These are phyloP conservation scores for Nitzschia inconspicua DNA, from an alignment of 108 stramenopile genomes.

Conservation along the genomic window DNA sequence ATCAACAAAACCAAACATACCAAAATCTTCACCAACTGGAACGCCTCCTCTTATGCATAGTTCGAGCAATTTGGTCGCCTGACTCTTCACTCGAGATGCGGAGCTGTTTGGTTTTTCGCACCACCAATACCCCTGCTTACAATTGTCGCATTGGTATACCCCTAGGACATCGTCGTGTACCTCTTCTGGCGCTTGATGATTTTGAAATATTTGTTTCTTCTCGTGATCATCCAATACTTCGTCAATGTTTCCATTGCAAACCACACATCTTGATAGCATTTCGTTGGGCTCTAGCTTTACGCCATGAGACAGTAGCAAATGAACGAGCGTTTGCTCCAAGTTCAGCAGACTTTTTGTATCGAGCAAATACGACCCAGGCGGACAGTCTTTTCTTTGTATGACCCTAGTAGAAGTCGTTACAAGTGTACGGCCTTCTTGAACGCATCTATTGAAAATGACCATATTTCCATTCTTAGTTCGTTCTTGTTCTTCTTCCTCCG, in stretches of 20 bases:
- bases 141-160: conserved; percentile 70
- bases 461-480: conserved; percentile 56
- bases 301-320: conserved; percentile 72
- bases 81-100: conserved; percentile 71
- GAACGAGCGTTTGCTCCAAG: conserved; percentile 66
- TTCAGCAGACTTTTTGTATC: conserved; percentile 54
- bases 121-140: conserved; percentile 87
- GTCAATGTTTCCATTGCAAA: conserved; percentile 80
- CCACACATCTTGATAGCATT: conserved; percentile 79
- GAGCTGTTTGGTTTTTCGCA: conserved; percentile 69
- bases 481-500: conserved; percentile 69
- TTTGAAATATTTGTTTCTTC: conserved; percentile 52
- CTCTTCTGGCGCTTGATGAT: conserved; percentile 56
- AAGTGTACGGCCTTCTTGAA: conserved; percentile 62
- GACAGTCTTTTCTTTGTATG: conserved; percentile 74
- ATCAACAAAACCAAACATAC: conserved; percentile 71
- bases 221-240: conserved; percentile 46
- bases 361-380: conserved; percentile 73
- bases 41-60: conserved; percentile 74
- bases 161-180: conserved; percentile 40
- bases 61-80: conserved; percentile 62
- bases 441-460: conserved; percentile 76
- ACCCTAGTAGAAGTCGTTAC: conserved; percentile 83
- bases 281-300: conserved; percentile 52
- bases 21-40: conserved; percentile 43